These are phyloP conservation scores for Antitrichia curtipendula DNA, from an alignment of 225 moss, liverwort and hornwort genomes.

Conservation along the genomic window DNA sequence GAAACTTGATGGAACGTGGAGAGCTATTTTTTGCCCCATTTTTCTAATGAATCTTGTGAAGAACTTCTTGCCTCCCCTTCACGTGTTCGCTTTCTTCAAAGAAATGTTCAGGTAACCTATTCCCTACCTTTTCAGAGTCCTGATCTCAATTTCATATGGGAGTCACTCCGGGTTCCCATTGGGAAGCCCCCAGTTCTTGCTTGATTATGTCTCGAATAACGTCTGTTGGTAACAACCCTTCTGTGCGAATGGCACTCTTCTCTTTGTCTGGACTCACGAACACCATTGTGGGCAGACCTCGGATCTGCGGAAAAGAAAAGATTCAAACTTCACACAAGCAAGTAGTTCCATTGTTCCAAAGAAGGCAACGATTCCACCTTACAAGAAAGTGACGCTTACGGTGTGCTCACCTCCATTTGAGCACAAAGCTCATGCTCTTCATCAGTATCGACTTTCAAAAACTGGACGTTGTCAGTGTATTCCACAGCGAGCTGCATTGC, in stretches of 20 bases:
- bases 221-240: slow-evolving; percentile 60
- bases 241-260: slow-evolving; percentile 81
- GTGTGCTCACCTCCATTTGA: slow-evolving; percentile 69
- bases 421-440: slow-evolving; percentile 86
- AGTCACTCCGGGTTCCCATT: background rate
- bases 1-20: background rate
- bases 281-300: slow-evolving; percentile 89
- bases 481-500: slow-evolving; percentile 76
- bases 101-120: background rate
- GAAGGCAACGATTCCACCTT: background rate
- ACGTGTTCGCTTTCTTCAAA: background rate
- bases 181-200: slow-evolving; percentile 30
- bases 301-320: slow-evolving; percentile 37
- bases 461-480: slow-evolving; percentile 52
- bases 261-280: slow-evolving; percentile 73
- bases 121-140: background rate
- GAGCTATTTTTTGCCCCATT: background rate
- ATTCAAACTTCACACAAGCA: background rate
- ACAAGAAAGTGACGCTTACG: background rate
- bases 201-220: slow-evolving; percentile 81
- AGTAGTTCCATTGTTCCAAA: background rate
- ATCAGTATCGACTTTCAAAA: slow-evolving; percentile 91
- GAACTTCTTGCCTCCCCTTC: background rate
- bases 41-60: background rate
- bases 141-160: background rate